A percentile compares a stretch with the other conserved stretches of the same genome.
These are phyloP conservation scores for Sphaerulina musiva DNA, from an alignment of 2,329 filamentous ascomycete genomes.

Conservation along the genomic window DNA sequence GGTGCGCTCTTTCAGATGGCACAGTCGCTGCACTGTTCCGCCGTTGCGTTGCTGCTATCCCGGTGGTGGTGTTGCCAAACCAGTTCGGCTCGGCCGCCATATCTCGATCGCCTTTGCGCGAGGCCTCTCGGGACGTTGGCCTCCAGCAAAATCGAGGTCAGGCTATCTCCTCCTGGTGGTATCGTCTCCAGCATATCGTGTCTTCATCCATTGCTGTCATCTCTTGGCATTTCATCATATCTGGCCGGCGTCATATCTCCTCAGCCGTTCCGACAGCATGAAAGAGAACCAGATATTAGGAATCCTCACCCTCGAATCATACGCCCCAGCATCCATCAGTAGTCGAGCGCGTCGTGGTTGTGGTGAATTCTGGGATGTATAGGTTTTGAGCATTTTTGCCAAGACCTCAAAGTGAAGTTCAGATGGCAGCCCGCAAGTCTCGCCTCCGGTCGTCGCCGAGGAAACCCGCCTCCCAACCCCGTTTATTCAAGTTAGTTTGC, in stretches of 20 bases:
- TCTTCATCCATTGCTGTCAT: background rate
- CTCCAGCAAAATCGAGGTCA: background rate
- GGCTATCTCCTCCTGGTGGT: background rate
- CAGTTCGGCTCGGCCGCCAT: background rate
- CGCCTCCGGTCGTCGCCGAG: background rate
- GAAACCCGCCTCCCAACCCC: background rate
- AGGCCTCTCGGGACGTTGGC: background rate
- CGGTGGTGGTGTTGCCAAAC: background rate
- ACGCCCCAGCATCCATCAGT: background rate
- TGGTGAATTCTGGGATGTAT: background rate
- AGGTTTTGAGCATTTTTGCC: background rate
- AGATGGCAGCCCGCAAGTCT: background rate
- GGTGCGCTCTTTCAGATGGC: background rate
- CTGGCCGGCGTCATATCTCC: background rate
- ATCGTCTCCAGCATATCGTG: background rate
- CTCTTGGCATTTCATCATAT: background rate
- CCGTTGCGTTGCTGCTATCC: background rate
- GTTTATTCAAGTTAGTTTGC: background rate
- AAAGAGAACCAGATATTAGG: background rate
- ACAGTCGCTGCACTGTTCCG: background rate
- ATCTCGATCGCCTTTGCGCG: background rate
- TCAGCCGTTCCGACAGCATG: background rate
- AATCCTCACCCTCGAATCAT: background rate
- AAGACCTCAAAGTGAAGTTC: conserved; percentile 7
- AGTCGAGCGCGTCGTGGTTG: background rate